Conservation (phyloP, 1,284 basidiomycete genomes). For the Ceratobasidium papillatum region DNA sequence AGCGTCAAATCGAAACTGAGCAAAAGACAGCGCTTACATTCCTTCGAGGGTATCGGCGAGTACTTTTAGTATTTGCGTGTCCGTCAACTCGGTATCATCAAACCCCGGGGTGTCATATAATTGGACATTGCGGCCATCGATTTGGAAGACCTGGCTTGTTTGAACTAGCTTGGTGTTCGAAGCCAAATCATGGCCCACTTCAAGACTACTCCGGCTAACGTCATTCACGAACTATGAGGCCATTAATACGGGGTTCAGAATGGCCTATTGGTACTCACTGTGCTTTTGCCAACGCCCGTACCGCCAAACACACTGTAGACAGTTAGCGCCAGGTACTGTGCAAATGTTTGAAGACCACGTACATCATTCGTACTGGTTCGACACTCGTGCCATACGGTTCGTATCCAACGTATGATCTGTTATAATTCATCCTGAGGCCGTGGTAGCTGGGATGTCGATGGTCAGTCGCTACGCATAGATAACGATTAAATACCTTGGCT, state of each 20-base stretch:
- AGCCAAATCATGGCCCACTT: constrained; percentile 51
- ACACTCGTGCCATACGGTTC: background rate
- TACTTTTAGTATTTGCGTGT: constrained; percentile 29
- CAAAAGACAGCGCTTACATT: constrained; percentile 17
- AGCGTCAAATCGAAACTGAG: background rate
- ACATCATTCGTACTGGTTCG: background rate
- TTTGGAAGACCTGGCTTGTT: background rate
- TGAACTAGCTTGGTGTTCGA: constrained; percentile 53
- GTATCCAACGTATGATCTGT: background rate
- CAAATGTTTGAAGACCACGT: background rate
- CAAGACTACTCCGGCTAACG: constrained; percentile 43
- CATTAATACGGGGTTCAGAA: background rate
- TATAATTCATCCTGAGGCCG: background rate
- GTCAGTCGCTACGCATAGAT: background rate
- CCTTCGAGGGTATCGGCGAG: constrained; percentile 30
- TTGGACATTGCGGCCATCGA: constrained; percentile 43
- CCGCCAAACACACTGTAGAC: constrained; percentile 18
- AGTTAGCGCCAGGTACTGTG: too few relatives aligned
- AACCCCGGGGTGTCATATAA: constrained; percentile 44
- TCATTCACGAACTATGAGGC: constrained; percentile 21
- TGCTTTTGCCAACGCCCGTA: constrained; percentile 38
- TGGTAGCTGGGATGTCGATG: background rate
- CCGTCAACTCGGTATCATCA: constrained; percentile 32
- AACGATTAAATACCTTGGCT: constrained; percentile 15
- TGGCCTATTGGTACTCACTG: background rate